Evolutionary conservation across 2,329 filamentous ascomycete species (phyloP).

Genomic region (Microdochium nivale): DNA sequence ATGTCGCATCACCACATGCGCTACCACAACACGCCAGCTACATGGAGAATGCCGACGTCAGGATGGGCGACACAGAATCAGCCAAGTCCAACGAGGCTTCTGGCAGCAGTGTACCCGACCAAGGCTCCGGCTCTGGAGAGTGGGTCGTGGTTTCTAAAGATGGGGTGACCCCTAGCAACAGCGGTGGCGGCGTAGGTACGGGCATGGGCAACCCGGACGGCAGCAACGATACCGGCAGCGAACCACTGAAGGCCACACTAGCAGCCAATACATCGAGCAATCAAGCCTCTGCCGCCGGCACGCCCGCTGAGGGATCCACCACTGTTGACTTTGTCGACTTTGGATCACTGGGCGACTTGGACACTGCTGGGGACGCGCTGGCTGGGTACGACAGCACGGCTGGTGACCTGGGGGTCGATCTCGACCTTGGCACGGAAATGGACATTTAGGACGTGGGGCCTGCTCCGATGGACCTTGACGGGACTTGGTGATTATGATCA

Average conservation of each 20-base stretch:
- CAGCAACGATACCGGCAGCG: constrained; percentile 9
- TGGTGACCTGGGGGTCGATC: constrained; percentile 42
- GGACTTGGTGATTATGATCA: too few relatives aligned
- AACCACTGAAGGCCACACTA: constrained; percentile 10
- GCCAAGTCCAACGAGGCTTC: constrained; percentile 31
- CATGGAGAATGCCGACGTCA: constrained; percentile 28
- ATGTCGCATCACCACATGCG: constrained; percentile 35
- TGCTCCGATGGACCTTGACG: neutral
- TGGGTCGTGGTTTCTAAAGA: constrained; percentile 70
- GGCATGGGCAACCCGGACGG: neutral
- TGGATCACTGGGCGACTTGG: constrained; percentile 53
- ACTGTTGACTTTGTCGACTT: constrained; percentile 52
- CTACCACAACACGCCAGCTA: constrained; percentile 9
- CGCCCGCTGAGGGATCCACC: constrained; percentile 25
- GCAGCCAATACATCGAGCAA: constrained; percentile 20
- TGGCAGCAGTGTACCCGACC: constrained; percentile 35
- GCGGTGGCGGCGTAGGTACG: constrained; percentile 4
- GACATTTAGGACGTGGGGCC: constrained; percentile 30
- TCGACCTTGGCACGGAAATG: constrained; percentile 58
- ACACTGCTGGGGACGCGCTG: constrained; percentile 64
- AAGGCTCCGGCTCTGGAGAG: constrained; percentile 49
- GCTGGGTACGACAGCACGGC: constrained; percentile 54
- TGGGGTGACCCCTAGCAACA: constrained; percentile 31
- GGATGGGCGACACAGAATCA: constrained; percentile 40
- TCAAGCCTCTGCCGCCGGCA: constrained; percentile 31